Percentiles rank a stretch among this genome's conserved stretches.
Conservation (phyloP, 352 stramenopile species). For the Globisporangium alternatum region DNA sequence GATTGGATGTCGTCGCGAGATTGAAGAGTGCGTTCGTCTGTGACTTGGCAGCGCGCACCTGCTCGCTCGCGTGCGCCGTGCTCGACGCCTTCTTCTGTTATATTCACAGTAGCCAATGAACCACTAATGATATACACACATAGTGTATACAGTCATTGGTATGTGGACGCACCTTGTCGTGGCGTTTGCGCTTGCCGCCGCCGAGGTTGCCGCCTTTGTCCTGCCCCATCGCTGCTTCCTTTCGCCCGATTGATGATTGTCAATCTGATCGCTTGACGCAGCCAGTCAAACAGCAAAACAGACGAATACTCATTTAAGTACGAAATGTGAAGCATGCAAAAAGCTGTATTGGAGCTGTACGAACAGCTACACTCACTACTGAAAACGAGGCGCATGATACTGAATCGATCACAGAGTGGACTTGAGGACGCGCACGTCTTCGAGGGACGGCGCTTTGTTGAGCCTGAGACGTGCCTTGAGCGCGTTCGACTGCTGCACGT, state of each 20-base stretch:
- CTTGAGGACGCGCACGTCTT: slow-evolving; percentile 4
- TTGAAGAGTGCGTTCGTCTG: slow-evolving; percentile 71
- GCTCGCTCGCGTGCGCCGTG: slow-evolving; percentile 6
- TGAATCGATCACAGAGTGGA: slow-evolving; percentile 11
- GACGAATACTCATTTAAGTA: neutral
- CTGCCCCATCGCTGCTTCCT: slow-evolving; percentile 12
- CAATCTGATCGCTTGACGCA: neutral
- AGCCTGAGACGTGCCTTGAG: neutral
- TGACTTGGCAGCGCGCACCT: slow-evolving; percentile 44
- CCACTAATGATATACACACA: neutral
- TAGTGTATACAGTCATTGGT: neutral
- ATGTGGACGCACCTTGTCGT: slow-evolving; percentile 10
- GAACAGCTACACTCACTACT: neutral
- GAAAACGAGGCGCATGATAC: too few species aligned
- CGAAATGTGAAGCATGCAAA: neutral
- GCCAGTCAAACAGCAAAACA: neutral
- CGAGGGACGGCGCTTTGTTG: slow-evolving; percentile 10
- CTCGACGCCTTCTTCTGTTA: slow-evolving; percentile 24
- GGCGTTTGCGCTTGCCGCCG: slow-evolving; percentile 19
- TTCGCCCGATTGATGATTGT: slow-evolving; percentile 1
- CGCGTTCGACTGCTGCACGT: slow-evolving; percentile 21
- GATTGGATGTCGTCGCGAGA: slow-evolving; percentile 68
- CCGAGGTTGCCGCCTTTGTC: slow-evolving; percentile 17
- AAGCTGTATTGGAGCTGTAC: too few species aligned
- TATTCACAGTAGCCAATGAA: neutral